Conservation (phyloP, 2,329 filamentous ascomycete species). For the Botrytis cinerea region DNA sequence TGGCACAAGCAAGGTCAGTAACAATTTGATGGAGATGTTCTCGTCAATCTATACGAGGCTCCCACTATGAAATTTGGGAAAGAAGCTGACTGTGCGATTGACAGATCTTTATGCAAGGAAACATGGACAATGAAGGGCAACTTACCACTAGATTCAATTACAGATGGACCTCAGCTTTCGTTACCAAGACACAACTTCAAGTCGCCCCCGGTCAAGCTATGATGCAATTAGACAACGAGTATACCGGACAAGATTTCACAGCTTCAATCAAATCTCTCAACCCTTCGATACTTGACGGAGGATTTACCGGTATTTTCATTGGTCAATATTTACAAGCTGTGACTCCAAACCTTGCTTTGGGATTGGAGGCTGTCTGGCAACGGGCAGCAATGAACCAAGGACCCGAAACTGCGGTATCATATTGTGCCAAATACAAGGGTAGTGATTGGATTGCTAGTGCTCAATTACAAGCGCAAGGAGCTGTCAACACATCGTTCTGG, state of each 20-base stretch:
- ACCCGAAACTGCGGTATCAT: slow-evolving; percentile 88
- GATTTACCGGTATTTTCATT: slow-evolving; percentile 91
- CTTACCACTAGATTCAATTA: slow-evolving; percentile 91
- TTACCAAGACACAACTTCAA: slow-evolving; percentile 86
- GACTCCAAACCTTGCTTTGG: slow-evolving; percentile 82
- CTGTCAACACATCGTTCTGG: slow-evolving; percentile 92
- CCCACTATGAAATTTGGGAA: not conserved
- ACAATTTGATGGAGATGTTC: not conserved
- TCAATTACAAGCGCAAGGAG: slow-evolving; percentile 79
- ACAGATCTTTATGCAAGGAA: slow-evolving; percentile 93
- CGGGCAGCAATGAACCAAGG: slow-evolving; percentile 79
- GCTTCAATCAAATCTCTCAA: slow-evolving; percentile 92
- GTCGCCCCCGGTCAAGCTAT: slow-evolving; percentile 80
- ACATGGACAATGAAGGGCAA: slow-evolving; percentile 87
- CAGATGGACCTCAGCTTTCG: slow-evolving; percentile 76
- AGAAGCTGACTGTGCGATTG: slow-evolving; percentile 31
- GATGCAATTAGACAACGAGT: slow-evolving; percentile 93
- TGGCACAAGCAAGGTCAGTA: slow-evolving; percentile 82
- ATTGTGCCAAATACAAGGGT: slow-evolving; percentile 88
- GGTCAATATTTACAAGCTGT: slow-evolving; percentile 94
- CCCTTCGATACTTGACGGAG: slow-evolving; percentile 90
- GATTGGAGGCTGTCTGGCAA: slow-evolving; percentile 93
- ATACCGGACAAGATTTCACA: slow-evolving; percentile 89
- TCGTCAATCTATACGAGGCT: not conserved
- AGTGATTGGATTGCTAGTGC: slow-evolving; percentile 90